Base-by-base conservation (phyloP, 2,329 filamentous ascomycete genomes). In the Fusarium cyanostomum region DNA sequence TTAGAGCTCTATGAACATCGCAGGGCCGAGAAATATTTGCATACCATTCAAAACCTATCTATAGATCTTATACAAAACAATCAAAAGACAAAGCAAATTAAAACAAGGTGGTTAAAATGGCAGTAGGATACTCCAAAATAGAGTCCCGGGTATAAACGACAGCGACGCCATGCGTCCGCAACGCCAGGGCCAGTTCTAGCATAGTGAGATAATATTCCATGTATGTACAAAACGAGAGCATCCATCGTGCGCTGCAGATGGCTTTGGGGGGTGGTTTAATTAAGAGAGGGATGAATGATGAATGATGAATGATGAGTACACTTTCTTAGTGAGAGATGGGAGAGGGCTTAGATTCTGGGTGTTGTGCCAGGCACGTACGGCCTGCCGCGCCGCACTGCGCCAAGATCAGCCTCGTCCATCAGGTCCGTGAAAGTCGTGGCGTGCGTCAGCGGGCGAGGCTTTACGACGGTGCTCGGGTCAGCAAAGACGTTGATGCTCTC, bases 401-500 rank as follows among this genome's bases (percentile, higher is more conserved):
- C 77, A 18, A 83, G 71, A 16, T 78, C 77, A 3, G 80, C 81
- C 58, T 79, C 74, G 52, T 82, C 77, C 79, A 86, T 82, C 70
- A 86, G 77, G 63, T 81, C 80, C n/a, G 81, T 80, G 61, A 86
- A 84, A 0, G 81, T 84, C 1, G 84, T 84, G 62, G 74, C 69
- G 31, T 76, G 74, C 28, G 71, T 69, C 52, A 74, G 41, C 11
- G 62, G 64, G 30, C 59, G 60, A 13, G 72, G 39, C 41, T 68
- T 66, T 39, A 56, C 75, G 21, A 81, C 76, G 2, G 78, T 81
- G 44, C 74, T 72, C 16, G 80, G 79, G 63, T 84, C 83, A 1
- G 81, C 81, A 55, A 83, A 85, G 8, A 86, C 76, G 60, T 83
- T 81, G 71, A 86, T 85, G 72, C 79, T 81, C 69, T 82, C 79